Conservation (phyloP, 345 rosid species). For the Murraya paniculata region DNA sequence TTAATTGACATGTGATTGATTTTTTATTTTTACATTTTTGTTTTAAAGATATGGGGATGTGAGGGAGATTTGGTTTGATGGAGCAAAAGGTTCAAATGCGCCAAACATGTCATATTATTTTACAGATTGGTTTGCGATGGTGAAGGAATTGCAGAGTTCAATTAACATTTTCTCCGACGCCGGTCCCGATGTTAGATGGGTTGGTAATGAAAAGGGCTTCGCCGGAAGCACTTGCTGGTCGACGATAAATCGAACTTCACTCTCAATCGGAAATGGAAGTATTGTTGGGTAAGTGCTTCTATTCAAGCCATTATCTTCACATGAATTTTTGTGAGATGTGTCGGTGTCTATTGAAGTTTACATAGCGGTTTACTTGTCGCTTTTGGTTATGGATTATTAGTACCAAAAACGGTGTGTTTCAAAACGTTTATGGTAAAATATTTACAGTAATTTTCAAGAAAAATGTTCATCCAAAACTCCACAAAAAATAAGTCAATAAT, state of each 20-base stretch:
- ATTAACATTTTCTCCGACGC: slow-evolving; percentile 77
- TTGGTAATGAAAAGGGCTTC: slow-evolving; percentile 59
- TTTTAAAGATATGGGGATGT: slow-evolving; percentile 49
- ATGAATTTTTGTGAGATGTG: too few species aligned
- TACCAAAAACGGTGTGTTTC: too few species aligned
- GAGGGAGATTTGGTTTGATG: slow-evolving; percentile 80
- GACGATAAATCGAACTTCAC: slow-evolving; percentile 56
- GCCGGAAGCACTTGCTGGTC: slow-evolving; percentile 70
- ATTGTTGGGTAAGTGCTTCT: slow-evolving; percentile 39
- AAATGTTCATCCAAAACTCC: too few species aligned
- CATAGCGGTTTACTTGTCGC: too few species aligned
- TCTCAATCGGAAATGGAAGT: slow-evolving; percentile 59
- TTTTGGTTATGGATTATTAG: too few species aligned
- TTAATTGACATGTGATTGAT: not conserved
- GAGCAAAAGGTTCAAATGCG: slow-evolving; percentile 58
- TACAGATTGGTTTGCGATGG: slow-evolving; percentile 74
- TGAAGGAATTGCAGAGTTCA: slow-evolving; percentile 62
- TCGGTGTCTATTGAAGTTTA: too few species aligned
- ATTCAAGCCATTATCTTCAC: not conserved
- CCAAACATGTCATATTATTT: slow-evolving; percentile 66
- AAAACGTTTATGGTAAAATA: too few species aligned
- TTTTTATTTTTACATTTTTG: not conserved
- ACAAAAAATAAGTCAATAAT: too few species aligned
- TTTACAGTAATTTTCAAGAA: too few species aligned
- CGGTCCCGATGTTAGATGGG: slow-evolving; percentile 71